Conservation (phyloP, 495 filamentous ascomycete species). For the Immersiella caudata region DNA sequence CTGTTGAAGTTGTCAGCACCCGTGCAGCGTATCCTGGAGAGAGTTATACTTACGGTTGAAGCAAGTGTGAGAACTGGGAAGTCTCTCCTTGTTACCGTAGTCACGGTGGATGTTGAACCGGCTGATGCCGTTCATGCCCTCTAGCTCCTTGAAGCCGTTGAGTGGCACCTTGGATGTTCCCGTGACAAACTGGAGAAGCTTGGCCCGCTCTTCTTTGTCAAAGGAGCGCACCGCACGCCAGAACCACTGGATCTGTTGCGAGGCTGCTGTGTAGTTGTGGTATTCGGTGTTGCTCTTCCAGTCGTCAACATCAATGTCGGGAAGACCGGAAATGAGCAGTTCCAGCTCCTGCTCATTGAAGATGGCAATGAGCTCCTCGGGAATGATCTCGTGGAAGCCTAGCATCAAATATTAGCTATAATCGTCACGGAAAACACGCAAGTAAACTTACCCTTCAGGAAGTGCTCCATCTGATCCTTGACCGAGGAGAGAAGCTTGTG, state of each 20-base stretch:
- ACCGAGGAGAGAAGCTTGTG: conserved; percentile 89
- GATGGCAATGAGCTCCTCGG: conserved; percentile 90
- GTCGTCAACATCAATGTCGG: conserved; percentile 96
- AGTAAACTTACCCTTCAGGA: conserved; percentile 74
- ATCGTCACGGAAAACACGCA: background rate
- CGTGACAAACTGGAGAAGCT: conserved; percentile 96
- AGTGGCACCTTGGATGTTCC: conserved; percentile 98
- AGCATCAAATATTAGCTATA: conserved; percentile 26
- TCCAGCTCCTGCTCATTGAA: conserved; percentile 99
- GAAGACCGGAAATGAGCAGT: conserved; percentile 92
- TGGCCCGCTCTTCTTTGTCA: conserved; percentile 98
- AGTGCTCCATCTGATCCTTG: conserved; percentile 90
- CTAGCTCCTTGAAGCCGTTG: conserved; percentile 98
- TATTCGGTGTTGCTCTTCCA: conserved; percentile 99
- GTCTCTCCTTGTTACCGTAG: conserved; percentile 95
- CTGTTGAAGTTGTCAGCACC: conserved; percentile 51
- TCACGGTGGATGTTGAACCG: conserved; percentile 99
- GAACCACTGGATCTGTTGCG: conserved; percentile 99
- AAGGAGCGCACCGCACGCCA: conserved; percentile 98
- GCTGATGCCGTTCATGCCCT: conserved; percentile 98
- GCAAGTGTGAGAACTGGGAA: conserved; percentile 96
- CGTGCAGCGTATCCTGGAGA: conserved; percentile 28
- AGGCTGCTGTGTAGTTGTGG: conserved; percentile 93
- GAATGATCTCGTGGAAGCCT: conserved; percentile 98
- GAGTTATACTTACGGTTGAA: conserved; percentile 87